A percentile compares a stretch with the other conserved stretches of the same genome.
Conservation (phyloP, 1,284 basidiomycete genomes). For the Cryptococcus sp. region DNA sequence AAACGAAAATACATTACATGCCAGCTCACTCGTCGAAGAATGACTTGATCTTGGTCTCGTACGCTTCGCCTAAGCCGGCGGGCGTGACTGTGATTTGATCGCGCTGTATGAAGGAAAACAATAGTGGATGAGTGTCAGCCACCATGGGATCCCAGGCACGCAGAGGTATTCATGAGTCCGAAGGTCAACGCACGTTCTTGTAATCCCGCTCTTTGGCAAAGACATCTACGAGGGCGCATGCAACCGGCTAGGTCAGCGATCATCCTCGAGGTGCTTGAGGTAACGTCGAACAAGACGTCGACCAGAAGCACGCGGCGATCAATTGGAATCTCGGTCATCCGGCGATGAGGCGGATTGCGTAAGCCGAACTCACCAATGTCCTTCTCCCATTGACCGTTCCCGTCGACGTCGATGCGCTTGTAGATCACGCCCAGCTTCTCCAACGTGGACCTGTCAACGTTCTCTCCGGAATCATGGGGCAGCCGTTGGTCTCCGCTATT, state of each 20-base stretch:
- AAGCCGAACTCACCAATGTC: slow-evolving; percentile 43
- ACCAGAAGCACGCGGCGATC: no score
- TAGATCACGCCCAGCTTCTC: slow-evolving; percentile 63
- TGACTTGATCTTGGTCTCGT: slow-evolving; percentile 72
- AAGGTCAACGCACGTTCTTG: slow-evolving; percentile 61
- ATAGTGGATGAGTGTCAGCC: background rate
- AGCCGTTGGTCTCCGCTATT: slow-evolving; percentile 70
- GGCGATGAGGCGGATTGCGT: background rate
- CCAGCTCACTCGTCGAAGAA: slow-evolving; percentile 75
- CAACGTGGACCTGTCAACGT: slow-evolving; percentile 60
- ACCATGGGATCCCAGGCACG: no score
- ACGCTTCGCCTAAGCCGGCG: slow-evolving; percentile 71
- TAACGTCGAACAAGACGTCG: background rate
- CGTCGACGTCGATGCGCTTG: slow-evolving; percentile 64
- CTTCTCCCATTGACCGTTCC: slow-evolving; percentile 57
- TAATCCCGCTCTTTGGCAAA: slow-evolving; percentile 69
- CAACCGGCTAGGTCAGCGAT: background rate
- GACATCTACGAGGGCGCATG: slow-evolving; percentile 47
- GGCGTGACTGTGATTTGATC: slow-evolving; percentile 74
- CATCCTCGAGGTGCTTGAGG: background rate
- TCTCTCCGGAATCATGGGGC: slow-evolving; percentile 67
- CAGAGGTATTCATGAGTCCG: no score
- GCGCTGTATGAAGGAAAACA: slow-evolving; percentile 38
- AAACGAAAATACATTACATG: background rate
- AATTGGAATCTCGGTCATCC: background rate